Conservation (phyloP, 768 basidiomycete genomes). For the Artomyces pyxidatus region DNA sequence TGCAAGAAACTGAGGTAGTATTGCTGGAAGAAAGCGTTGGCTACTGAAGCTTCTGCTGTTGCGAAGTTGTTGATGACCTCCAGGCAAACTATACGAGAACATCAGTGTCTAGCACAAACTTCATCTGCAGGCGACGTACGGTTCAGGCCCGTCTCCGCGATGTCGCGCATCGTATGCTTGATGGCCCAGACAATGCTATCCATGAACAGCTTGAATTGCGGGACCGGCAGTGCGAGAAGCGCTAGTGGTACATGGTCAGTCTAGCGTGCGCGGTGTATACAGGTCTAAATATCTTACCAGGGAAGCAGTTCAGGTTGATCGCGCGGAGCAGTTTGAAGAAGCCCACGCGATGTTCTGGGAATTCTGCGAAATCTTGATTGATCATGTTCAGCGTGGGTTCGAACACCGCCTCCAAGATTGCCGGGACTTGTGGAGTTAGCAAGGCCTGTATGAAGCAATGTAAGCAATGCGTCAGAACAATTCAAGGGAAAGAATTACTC, state of each 20-base stretch:
- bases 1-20: constrained; percentile 91
- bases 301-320: constrained; percentile 92
- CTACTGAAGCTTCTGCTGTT: constrained; percentile 63
- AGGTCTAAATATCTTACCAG: constrained; percentile 53
- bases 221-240: constrained; percentile 76
- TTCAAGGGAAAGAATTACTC: constrained; percentile 44
- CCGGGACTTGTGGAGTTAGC: constrained; percentile 44
- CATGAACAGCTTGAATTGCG: constrained; percentile 96
- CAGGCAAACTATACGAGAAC: constrained; percentile 56
- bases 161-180: constrained; percentile 99
- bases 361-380: constrained; percentile 97
- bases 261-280: no score
- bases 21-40: constrained; percentile 92
- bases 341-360: constrained; percentile 92
- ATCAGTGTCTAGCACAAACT: constrained; percentile 6
- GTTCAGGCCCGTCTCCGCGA: constrained; percentile 84
- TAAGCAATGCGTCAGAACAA: constrained; percentile 5
- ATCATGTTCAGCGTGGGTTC: constrained; percentile 98
- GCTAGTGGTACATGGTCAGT: no score
- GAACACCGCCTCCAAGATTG: constrained; percentile 94
- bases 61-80: constrained; percentile 97
- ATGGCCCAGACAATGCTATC: constrained; percentile 99
- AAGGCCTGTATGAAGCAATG: constrained; percentile 3
- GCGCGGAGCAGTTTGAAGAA: constrained; percentile 94
- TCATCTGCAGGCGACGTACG: constrained; percentile 33